Evolutionary conservation across 306 rosid genomes (phyloP).

Genomic region (Cicer judaicum): DNA sequence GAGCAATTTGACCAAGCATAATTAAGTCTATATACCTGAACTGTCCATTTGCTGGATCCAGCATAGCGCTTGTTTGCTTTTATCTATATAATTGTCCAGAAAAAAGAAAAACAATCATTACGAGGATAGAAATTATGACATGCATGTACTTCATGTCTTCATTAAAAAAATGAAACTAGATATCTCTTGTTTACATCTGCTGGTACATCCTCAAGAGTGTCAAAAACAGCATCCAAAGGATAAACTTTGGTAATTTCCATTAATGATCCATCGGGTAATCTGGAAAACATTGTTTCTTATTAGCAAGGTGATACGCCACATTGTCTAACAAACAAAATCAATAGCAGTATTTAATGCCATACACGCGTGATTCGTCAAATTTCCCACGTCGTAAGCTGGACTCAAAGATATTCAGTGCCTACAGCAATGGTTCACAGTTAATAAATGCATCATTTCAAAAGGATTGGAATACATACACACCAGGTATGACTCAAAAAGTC

Average conservation of each 20-base stretch:
- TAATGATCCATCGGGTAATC: constrained; percentile 90
- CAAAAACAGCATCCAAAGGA: constrained; percentile 96
- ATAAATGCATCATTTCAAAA: constrained; percentile 35
- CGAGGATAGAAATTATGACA: constrained; percentile 45
- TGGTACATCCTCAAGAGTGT: constrained; percentile 89
- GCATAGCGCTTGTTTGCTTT: constrained; percentile 95
- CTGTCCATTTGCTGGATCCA: constrained; percentile 75
- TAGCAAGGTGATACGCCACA: constrained; percentile 31
- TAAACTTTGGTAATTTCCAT: constrained; percentile 92
- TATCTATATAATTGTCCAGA: constrained; percentile 55
- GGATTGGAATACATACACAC: constrained; percentile 20
- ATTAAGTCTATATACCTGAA: constrained; percentile 57
- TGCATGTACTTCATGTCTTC: constrained; percentile 31
- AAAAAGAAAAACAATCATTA: background rate
- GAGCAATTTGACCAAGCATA: constrained; percentile 32
- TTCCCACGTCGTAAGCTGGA: constrained; percentile 94
- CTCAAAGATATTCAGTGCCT: constrained; percentile 95
- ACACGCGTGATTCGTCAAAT: constrained; percentile 89
- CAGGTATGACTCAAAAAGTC: background rate
- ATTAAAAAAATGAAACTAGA: background rate
- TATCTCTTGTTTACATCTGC: constrained; percentile 76
- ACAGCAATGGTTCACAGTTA: constrained; percentile 43
- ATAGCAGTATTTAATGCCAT: constrained; percentile 46
- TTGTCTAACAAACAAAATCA: constrained; percentile 25
- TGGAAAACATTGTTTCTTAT: constrained; percentile 49